Base-by-base conservation (phyloP, 306 rosid species). In the Senna tora region DNA sequence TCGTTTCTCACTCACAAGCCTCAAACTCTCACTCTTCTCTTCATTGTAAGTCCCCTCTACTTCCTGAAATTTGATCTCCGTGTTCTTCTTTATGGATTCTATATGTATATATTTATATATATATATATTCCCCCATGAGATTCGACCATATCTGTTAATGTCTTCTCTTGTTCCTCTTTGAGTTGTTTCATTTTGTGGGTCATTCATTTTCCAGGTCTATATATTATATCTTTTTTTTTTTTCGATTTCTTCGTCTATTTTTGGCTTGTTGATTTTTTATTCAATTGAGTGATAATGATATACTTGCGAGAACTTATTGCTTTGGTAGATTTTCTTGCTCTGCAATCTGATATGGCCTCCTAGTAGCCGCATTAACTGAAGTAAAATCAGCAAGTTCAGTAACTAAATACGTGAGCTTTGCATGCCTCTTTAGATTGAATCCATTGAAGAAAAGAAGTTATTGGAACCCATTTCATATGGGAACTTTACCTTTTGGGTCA, bases 11-110 rank as follows among this genome's bases (percentile, higher is more conserved):
- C 84, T 52, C 83, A 56, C n/a, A 79, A 77, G 38, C 75, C 89
- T 46, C 90, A 67, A 78, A 32, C 76, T 80, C 60, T 82, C 47
- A 58, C 91, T 72, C 77, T 92, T 7, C 25, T 84, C 16, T 62
- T 85, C 84, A 64, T 4, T 67, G 98, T 84, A 85, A 85, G 87
- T 75, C 63, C 30, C 78, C 25, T 21, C 12, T 50, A 42, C 34
- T 50, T 54, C 7, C 4, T 12, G 22, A 50, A 56, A 47, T 50
- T 74, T 75, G 36, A 54, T 70, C 65, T 68, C 55, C 77, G 64
- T 77, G 56, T 45, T 2, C 49, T 30, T 19, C 21, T 53, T 11
- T 72, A 36, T 20, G 6, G 14, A 34, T 9, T 71, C 30, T 5
- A 14, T 46, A 34, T 67, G n/a, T 54, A 33, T 14, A 43, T 46